A percentile compares a stretch with the other conserved stretches of the same genome.
These are phyloP conservation scores for Ascochyta pisi DNA, from an alignment of 2,329 filamentous ascomycete species.

Conservation along the genomic window DNA sequence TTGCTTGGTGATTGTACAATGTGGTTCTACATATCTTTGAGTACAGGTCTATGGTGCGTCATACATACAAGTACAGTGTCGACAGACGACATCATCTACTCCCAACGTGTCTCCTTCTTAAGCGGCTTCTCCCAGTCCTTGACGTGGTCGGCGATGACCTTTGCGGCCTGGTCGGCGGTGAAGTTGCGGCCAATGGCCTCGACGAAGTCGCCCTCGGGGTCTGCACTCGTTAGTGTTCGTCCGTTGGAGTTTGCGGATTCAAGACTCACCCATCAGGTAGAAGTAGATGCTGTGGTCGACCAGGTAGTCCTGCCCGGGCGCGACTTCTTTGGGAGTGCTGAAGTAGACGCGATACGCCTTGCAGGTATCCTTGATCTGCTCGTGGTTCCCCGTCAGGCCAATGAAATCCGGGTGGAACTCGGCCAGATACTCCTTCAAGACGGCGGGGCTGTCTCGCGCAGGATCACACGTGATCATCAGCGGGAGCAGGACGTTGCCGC, in stretches of 20 bases:
- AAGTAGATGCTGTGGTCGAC: conserved; percentile 99
- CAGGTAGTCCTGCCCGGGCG: conserved; percentile 93
- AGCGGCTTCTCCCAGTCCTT: conserved; percentile 72
- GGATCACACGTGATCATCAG: conserved; percentile 97
- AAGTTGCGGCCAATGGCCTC: conserved; percentile 96
- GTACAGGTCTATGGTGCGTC: conserved; percentile 7
- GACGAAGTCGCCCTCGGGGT: conserved; percentile 96
- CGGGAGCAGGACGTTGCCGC: conserved; percentile 67
- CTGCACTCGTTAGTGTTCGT: conserved; percentile 55
- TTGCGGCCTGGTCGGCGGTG: conserved; percentile 83
- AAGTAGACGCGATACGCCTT: conserved; percentile 98
- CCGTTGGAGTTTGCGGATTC: background rate
- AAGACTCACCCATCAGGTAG: conserved; percentile 82
- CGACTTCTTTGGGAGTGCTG: conserved; percentile 85
- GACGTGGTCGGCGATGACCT: conserved; percentile 85
- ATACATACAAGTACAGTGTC: conserved; percentile 17
- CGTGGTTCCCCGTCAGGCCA: conserved; percentile 90
- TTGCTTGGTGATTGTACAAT: conserved; percentile 8
- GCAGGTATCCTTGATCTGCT: conserved; percentile 91
- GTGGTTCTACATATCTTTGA: conserved; percentile 9
- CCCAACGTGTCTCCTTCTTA: conserved; percentile 52
- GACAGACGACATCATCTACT: conserved; percentile 18
- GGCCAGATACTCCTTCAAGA: conserved; percentile 81
- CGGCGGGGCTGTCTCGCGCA: conserved; percentile 83
- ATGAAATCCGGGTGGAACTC: conserved; percentile 91